These are phyloP conservation scores for Pugionium dolabratum DNA, from an alignment of 345 rosid genomes.

Conservation along the genomic window DNA sequence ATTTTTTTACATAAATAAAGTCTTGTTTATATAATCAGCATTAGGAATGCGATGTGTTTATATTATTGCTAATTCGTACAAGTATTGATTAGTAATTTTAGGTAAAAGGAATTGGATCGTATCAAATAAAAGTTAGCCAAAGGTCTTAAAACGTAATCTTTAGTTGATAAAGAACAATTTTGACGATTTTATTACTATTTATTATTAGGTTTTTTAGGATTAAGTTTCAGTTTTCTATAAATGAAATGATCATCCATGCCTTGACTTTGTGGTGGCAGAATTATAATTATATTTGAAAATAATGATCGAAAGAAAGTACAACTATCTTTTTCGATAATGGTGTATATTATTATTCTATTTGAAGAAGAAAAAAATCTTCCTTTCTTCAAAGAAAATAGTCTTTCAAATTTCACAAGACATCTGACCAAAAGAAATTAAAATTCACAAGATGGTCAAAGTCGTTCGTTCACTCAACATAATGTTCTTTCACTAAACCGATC, in stretches of 20 bases:
- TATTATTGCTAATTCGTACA: not conserved
- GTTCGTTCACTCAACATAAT: conserved; percentile 12
- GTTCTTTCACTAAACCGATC: conserved; percentile 25
- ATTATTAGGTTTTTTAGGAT: too few relatives aligned
- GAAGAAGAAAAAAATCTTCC: not conserved
- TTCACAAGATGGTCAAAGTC: conserved; percentile 10
- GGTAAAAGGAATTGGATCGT: not conserved
- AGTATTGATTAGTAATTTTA: not conserved
- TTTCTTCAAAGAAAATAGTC: not conserved
- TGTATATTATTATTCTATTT: not conserved
- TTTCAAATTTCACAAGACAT: conserved; percentile 14
- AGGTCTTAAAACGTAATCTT: too few relatives aligned
- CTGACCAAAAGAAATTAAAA: not conserved
- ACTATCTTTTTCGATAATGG: not conserved
- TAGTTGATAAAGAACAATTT: not conserved
- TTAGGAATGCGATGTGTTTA: not conserved
- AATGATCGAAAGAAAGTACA: not conserved
- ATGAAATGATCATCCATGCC: not conserved
- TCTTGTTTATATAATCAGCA: not conserved
- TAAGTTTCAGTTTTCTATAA: not conserved
- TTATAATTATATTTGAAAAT: not conserved
- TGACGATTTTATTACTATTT: not conserved
- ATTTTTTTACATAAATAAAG: conserved; percentile 6
- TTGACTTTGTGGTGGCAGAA: conserved; percentile 7
- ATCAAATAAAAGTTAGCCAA: too few relatives aligned